Percentiles rank a stretch among this genome's conserved stretches.
Evolutionary conservation across 2,329 filamentous ascomycete species (phyloP).

Genomic region (Trichothecium roseum): DNA sequence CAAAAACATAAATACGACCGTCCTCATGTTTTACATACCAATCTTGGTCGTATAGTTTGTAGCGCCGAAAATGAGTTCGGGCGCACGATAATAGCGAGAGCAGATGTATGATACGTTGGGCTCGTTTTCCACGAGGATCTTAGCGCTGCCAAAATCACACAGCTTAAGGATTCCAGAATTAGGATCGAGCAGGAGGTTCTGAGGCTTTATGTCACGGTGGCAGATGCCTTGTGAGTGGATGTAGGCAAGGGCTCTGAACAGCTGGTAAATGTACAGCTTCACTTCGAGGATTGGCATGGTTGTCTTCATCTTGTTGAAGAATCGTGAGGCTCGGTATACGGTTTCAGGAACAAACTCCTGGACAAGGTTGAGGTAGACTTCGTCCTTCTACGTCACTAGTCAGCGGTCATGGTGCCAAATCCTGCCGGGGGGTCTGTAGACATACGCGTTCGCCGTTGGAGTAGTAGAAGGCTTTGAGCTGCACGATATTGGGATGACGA

Average conservation of each 20-base stretch:
- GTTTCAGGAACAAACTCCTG: constrained; percentile 98
- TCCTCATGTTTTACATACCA: constrained; percentile 49
- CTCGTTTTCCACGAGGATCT: constrained; percentile 97
- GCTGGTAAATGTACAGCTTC: constrained; percentile 99
- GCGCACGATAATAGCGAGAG: constrained; percentile 95
- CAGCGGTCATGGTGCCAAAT: constrained; percentile 5
- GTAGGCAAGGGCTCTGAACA: constrained; percentile 95
- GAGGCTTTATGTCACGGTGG: constrained; percentile 97
- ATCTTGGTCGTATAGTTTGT: constrained; percentile 99
- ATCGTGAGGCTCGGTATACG: constrained; percentile 92
- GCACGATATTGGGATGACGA: constrained; percentile 95
- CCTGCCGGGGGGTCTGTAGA: constrained; percentile 3
- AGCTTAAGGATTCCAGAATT: constrained; percentile 87
- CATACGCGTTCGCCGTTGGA: constrained; percentile 94
- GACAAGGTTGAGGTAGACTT: constrained; percentile 96
- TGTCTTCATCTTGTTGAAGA: constrained; percentile 99
- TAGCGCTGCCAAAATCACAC: constrained; percentile 97
- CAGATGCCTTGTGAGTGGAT: constrained; percentile 99
- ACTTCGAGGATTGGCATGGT: constrained; percentile 98
- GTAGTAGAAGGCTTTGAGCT: constrained; percentile 99
- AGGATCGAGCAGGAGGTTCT: constrained; percentile 91
- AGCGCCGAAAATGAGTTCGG: constrained; percentile 95
- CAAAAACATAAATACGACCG: background rate
- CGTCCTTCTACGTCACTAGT: constrained; percentile 61
- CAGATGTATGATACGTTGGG: constrained; percentile 99